Evolutionary conservation across 2,329 filamentous ascomycete genomes (phyloP).

Genomic region (Boeremia exigua): DNA sequence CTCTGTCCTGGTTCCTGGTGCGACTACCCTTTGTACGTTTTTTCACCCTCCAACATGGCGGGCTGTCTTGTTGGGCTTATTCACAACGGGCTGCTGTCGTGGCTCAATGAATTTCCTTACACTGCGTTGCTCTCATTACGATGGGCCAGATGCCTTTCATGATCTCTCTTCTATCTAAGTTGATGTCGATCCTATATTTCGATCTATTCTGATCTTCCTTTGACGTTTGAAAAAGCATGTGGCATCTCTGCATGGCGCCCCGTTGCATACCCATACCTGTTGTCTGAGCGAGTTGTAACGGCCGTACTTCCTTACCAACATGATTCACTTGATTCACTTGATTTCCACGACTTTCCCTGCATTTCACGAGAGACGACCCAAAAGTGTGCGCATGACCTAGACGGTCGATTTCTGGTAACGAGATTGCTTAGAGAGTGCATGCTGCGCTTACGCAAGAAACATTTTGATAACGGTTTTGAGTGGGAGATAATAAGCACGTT

Average conservation of each 20-base stretch:
- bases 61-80: conserved; percentile 31
- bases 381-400: background rate
- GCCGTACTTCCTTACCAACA: conserved; percentile 14
- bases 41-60: conserved; percentile 14
- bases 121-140: conserved; percentile 20
- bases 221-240: conserved; percentile 25
- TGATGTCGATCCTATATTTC: conserved; percentile 18
- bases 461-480: background rate
- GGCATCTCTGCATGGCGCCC: conserved; percentile 16
- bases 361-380: conserved; percentile 5
- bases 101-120: conserved; percentile 38
- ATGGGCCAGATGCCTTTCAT: conserved; percentile 7
- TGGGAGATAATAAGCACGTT: background rate
- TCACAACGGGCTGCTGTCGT: conserved; percentile 26
- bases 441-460: background rate
- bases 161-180: conserved; percentile 18
- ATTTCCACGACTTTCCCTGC: conserved; percentile 6
- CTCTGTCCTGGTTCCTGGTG: conserved; percentile 25
- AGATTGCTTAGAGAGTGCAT: background rate
- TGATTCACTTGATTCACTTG: conserved; percentile 1
- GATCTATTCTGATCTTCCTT: conserved; percentile 24
- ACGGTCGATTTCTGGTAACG: background rate
- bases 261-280: conserved; percentile 19
- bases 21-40: conserved; percentile 39
- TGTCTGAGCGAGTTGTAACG: conserved; percentile 17